A percentile compares a stretch with the other conserved stretches of the same genome.
These are phyloP conservation scores for Hippophae gyantsensis DNA, from an alignment of 306 rosid genomes.

Conservation along the genomic window DNA sequence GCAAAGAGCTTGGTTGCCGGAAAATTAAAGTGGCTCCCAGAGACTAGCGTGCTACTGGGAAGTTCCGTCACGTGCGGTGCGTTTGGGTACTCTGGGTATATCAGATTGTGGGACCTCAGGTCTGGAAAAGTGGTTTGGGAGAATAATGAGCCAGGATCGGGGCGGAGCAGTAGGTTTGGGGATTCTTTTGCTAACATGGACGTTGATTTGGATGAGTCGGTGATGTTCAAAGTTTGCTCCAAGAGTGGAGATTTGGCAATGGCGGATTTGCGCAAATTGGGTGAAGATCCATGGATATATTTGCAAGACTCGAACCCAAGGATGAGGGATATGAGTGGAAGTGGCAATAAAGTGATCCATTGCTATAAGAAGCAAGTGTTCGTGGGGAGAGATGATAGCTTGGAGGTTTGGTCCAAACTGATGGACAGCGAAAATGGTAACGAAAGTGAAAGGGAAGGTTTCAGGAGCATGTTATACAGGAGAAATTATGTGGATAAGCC, in stretches of 20 bases:
- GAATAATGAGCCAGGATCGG: conserved; percentile 74
- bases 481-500: conserved; percentile 71
- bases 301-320: conserved; percentile 72
- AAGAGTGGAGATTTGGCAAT: conserved; percentile 76
- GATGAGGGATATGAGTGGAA: conserved; percentile 25
- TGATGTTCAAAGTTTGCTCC: conserved; percentile 65
- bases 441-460: conserved; percentile 19
- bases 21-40: conserved; percentile 59
- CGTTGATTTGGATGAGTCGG: conserved; percentile 46
- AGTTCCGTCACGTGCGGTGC: conserved; percentile 53
- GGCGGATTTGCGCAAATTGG: conserved; percentile 68
- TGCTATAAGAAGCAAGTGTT: conserved; percentile 66
- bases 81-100: conserved; percentile 69
- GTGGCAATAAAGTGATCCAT: conserved; percentile 28
- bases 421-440: conserved; percentile 13
- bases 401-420: conserved; percentile 80
- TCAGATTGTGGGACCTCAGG: conserved; percentile 73
- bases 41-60: conserved; percentile 41
- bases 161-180: conserved; percentile 69
- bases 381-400: conserved; percentile 59
- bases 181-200: conserved; percentile 68
- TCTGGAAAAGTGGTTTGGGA: conserved; percentile 71
- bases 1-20: conserved; percentile 50
- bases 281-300: conserved; percentile 83
- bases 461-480: conserved; percentile 39